Conservation (phyloP, 2,329 filamentous ascomycete genomes). For the Zalaria obscura region DNA sequence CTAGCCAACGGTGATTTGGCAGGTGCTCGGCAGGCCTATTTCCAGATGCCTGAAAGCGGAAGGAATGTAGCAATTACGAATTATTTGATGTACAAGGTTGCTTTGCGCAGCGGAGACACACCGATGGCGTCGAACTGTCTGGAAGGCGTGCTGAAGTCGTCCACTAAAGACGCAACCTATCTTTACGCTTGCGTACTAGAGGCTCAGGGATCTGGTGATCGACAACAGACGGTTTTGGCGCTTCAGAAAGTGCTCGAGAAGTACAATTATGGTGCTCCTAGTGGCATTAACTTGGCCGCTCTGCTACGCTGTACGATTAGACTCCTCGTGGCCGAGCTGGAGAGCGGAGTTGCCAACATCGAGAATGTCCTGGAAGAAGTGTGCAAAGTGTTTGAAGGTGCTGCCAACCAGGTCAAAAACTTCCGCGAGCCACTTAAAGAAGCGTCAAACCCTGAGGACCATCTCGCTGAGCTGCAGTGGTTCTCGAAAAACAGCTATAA, state of each 20-base stretch:
- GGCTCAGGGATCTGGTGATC: conserved; percentile 52
- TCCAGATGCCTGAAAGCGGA: conserved; percentile 42
- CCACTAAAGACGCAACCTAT: conserved; percentile 43
- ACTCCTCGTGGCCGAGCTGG: conserved; percentile 26
- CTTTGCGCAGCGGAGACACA: conserved; percentile 44
- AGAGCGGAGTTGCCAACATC: conserved; percentile 15
- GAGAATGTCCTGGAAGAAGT: conserved; percentile 29
- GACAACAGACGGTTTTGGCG: conserved; percentile 41
- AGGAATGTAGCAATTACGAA: conserved; percentile 50
- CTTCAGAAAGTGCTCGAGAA: conserved; percentile 47
- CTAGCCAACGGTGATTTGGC: conserved; percentile 43
- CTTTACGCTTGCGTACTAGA: conserved; percentile 72
- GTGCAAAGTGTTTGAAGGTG: conserved; percentile 39
- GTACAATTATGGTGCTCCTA: conserved; percentile 32
- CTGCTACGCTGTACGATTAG: conserved; percentile 41
- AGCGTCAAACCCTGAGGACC: background rate
- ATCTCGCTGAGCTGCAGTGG: conserved; percentile 55
- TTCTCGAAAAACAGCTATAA: conserved; percentile 77
- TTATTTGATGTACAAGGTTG: conserved; percentile 64
- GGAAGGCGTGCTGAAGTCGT: conserved; percentile 39
- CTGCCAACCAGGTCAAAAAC: conserved; percentile 30
- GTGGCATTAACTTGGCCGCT: conserved; percentile 44
- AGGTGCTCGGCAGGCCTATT: conserved; percentile 41
- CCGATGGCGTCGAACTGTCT: conserved; percentile 52
- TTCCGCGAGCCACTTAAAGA: conserved; percentile 12